Base-by-base conservation (phyloP, 208 protist species). In the Zelonia costaricensis region DNA sequence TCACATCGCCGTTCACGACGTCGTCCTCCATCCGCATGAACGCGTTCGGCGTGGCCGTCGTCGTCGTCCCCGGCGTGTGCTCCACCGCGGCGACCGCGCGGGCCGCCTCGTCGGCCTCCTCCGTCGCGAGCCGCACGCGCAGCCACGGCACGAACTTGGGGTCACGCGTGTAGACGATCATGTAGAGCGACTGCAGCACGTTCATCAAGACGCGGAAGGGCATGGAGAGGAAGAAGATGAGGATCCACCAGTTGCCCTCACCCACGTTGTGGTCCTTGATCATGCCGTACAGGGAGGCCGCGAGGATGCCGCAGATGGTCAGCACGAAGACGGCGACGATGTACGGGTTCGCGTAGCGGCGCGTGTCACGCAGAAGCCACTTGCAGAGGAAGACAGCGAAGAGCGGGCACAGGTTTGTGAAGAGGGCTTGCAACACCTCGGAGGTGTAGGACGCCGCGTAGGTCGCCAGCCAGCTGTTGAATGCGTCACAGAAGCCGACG, bases 191-290 rank as follows among this genome's bases (percentile, higher is more conserved):
- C 62, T 94, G 88, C 67, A 69, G 76, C n/a, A 92, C 75, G 59
- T 94, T 92, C 82, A 90, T 86, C 27, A 92, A 61, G 2, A 88
- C 83, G 15, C 70, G 75, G 22, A 83, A 70, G 8, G 88, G 85
- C 49, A 92, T 86, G 20, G 81, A 89, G 35, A 85, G 36, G 51
- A 91, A 94, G 70, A 91, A 94, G 52, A 92, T 80, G 23, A 87
- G 52, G 57, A 78, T 82, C 83, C 84, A 94, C 78, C 74, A 89
- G 47, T 62, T 73, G 22, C 74, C 72, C 56, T 86, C 79, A 23
- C 59, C 60, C 35, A 71, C 51, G 48, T 75, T 38, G 35, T 30
- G 48, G 55, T 65, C 72, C 16, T 61, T 72, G 47, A 81, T 74
- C 33, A 93, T 35, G 12, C 76, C 71, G 59, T 84, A 86, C 8